These are phyloP conservation scores for Dothistroma septosporum DNA, from an alignment of 2,329 filamentous ascomycete species.

Conservation along the genomic window DNA sequence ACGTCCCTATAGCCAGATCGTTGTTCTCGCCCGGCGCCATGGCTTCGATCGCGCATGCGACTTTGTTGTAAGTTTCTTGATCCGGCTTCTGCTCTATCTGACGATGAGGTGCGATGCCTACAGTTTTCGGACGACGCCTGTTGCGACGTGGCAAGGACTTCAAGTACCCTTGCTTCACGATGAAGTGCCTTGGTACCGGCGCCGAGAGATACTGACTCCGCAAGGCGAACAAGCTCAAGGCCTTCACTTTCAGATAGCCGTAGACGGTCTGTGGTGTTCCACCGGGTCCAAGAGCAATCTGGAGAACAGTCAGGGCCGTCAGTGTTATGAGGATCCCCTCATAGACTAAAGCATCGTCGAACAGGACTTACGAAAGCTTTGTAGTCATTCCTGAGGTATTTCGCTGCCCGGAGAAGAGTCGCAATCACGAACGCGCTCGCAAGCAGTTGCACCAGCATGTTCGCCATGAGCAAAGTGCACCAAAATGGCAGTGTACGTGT, in stretches of 20 bases:
- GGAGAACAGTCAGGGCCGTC: neutral
- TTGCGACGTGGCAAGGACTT: slow-evolving; percentile 56
- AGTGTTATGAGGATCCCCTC: neutral
- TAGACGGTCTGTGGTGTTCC: slow-evolving; percentile 70
- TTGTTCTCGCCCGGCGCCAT: slow-evolving; percentile 48
- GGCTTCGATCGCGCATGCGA: slow-evolving; percentile 52
- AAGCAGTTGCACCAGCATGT: neutral
- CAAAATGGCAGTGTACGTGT: neutral
- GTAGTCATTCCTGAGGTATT: slow-evolving; percentile 8
- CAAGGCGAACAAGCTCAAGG: slow-evolving; percentile 67
- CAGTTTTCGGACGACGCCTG: slow-evolving; percentile 62
- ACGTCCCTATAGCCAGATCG: slow-evolving; percentile 52
- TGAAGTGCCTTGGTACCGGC: slow-evolving; percentile 47
- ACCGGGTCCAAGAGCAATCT: slow-evolving; percentile 64
- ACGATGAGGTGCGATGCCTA: slow-evolving; percentile 75
- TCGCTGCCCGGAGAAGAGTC: neutral
- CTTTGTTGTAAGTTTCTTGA: slow-evolving; percentile 50
- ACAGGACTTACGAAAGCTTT: slow-evolving; percentile 5
- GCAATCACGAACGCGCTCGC: neutral
- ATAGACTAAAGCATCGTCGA: neutral
- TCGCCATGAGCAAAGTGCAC: neutral
- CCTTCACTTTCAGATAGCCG: slow-evolving; percentile 70
- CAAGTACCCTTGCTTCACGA: slow-evolving; percentile 59
- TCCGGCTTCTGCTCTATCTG: slow-evolving; percentile 66
- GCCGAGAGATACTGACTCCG: slow-evolving; percentile 64